Evolutionary conservation across 495 filamentous ascomycete genomes (phyloP), one percentile per base, ranked within the genome.

Genomic region (Polyplosphaeria fusca): DNA sequence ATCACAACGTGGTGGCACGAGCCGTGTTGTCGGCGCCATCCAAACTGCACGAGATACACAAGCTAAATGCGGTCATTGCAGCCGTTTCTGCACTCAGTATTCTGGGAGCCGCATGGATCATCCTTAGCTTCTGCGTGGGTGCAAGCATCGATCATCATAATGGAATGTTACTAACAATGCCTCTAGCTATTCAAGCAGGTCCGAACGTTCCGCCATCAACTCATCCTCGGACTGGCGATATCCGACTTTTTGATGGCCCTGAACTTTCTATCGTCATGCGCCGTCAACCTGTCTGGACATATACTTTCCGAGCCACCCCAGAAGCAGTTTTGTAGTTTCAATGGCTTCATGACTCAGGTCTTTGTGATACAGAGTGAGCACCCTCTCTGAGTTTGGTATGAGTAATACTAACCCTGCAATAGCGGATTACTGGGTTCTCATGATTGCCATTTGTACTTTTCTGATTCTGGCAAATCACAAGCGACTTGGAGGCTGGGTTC

Each of bases 391-490:
- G 19, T 19, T 23, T 19, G 7, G 39, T 32, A 13, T n/a, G 9
- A 24, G 27, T 14, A 14, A 11, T 44, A 26, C 30, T 38, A 40
- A 30, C 16, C n/a, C 3, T 26, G 13, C 42, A 38, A 26, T 30
- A 71, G 68, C 73, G 4, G 73, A 75, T 58, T 76, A 76, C 57
- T 76, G 74, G 74, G 73, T 76, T 7, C 44, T 76, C 5, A 44
- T 65, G 20, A 75, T 76, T 48, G 73, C 74, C 13, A 5, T 72
- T 18, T 75, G 67, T 64, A 75, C 74, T 0, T 76, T 71, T 49
- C 55, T 74, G 1, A 71, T 76, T 19, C 61, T 76, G 14, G 67
- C 68, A 5, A 71, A 72, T 42, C 63, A 72, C 45, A 75, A 73
- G 58, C 46, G 60, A 26, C 58, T 59, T 18, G 68, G 70, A 1